Evolutionary conservation across 257 asterid species (phyloP).

Genomic region (Nicotiana tabacum): DNA sequence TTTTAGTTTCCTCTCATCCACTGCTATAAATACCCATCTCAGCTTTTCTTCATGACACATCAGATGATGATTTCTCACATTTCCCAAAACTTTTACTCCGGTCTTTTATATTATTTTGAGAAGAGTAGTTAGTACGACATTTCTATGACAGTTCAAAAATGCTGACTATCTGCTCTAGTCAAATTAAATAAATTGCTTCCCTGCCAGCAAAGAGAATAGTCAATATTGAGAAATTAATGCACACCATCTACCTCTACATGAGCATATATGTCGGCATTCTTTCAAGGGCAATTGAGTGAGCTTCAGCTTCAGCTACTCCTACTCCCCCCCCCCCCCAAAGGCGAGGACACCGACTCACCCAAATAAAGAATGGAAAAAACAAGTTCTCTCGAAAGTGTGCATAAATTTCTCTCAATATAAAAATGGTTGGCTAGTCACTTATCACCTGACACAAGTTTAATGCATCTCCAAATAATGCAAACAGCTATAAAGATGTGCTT

Average conservation of each 20-base stretch:
- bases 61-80: background rate
- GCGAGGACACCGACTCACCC: background rate
- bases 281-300: background rate
- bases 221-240: background rate
- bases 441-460: background rate
- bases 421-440: background rate
- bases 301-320: background rate
- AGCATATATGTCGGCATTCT: background rate
- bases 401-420: background rate
- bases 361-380: background rate
- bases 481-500: background rate
- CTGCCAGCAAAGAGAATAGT: background rate
- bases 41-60: background rate
- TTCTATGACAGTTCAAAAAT: background rate
- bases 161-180: background rate
- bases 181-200: background rate
- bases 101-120: background rate
- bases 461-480: background rate
- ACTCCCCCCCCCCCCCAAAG: background rate
- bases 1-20: background rate
- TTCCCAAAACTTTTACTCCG: background rate
- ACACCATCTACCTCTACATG: background rate
- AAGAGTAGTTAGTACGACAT: background rate
- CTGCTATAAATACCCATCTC: background rate
- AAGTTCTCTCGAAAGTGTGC: background rate